Conservation (phyloP, 768 basidiomycete genomes). For the Mycena belliarum region DNA sequence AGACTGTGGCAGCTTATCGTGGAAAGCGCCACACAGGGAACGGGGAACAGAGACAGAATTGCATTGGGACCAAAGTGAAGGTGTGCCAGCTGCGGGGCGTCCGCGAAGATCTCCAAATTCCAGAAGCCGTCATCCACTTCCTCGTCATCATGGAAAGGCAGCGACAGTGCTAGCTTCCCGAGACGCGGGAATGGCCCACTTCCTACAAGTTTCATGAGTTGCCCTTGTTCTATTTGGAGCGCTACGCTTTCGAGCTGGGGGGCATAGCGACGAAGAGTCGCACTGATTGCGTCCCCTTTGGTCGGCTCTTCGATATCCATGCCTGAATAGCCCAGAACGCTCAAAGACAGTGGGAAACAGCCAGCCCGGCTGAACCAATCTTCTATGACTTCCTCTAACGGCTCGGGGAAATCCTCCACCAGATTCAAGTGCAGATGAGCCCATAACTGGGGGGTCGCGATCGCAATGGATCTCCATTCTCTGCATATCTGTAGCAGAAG, state of each 20-base stretch:
- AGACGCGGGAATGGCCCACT: constrained; percentile 1
- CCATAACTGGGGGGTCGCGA: constrained; percentile 28
- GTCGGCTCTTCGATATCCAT: not conserved
- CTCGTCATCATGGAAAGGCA: not conserved
- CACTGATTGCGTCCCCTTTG: not conserved
- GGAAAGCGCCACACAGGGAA: not conserved
- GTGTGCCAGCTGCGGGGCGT: not conserved
- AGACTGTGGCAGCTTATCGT: not conserved
- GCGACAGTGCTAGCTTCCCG: not conserved
- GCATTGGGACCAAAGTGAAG: not conserved
- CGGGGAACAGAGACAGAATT: not conserved
- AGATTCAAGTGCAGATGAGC: not conserved
- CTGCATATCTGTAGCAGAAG: constrained; percentile 24
- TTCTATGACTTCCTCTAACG: not conserved
- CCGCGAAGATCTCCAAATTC: not conserved
- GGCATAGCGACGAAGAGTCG: not conserved
- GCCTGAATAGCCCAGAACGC: not conserved
- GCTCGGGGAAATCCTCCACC: not conserved
- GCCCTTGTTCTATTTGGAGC: not conserved
- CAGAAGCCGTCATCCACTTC: no score
- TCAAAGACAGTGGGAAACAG: not conserved
- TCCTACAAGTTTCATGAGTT: not conserved
- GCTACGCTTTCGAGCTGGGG: not conserved
- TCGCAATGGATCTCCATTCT: constrained; percentile 27
- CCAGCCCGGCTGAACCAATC: constrained; percentile 1